Conservation (phyloP, 441 rosid genomes). For the Flueggea neowawraea region DNA sequence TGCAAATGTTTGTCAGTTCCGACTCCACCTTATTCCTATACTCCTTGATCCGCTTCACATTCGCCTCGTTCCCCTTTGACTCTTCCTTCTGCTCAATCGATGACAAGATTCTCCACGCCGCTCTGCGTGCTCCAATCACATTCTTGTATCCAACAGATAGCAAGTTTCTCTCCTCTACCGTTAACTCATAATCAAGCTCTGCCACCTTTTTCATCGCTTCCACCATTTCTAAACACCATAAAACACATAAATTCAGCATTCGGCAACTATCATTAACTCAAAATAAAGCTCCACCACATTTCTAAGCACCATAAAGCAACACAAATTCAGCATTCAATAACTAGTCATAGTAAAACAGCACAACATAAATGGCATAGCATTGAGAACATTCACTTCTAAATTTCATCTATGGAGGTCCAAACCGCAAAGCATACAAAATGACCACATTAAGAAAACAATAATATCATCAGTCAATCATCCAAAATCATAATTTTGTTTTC, state of each 20-base stretch:
- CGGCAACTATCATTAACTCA: not conserved
- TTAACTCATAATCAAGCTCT: slow-evolving; percentile 19
- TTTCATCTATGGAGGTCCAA: too few species aligned
- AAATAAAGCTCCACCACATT: too few species aligned
- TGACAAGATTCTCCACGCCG: slow-evolving; percentile 31
- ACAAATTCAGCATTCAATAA: too few species aligned
- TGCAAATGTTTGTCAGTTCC: slow-evolving; percentile 17
- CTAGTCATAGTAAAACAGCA: too few species aligned
- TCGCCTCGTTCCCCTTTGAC: slow-evolving; percentile 23
- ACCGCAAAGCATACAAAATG: too few species aligned
- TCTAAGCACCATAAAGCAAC: too few species aligned
- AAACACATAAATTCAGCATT: not conserved
- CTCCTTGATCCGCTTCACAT: slow-evolving; percentile 26
- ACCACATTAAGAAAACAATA: too few species aligned
- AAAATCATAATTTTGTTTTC: too few species aligned
- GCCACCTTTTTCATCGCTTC: slow-evolving; percentile 27
- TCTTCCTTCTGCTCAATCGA: slow-evolving; percentile 30
- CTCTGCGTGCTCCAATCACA: slow-evolving; percentile 27
- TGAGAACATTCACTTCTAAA: too few species aligned
- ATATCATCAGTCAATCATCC: too few species aligned
- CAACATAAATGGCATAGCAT: too few species aligned
- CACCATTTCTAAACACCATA: slow-evolving; percentile 25
- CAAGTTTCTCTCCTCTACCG: slow-evolving; percentile 30
- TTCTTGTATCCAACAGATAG: slow-evolving; percentile 36
- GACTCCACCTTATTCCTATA: slow-evolving; percentile 21